phyloP scores from a whole-genome alignment of 2,329 filamentous ascomycete species.

The Keithomyces neogunnii region DNA sequence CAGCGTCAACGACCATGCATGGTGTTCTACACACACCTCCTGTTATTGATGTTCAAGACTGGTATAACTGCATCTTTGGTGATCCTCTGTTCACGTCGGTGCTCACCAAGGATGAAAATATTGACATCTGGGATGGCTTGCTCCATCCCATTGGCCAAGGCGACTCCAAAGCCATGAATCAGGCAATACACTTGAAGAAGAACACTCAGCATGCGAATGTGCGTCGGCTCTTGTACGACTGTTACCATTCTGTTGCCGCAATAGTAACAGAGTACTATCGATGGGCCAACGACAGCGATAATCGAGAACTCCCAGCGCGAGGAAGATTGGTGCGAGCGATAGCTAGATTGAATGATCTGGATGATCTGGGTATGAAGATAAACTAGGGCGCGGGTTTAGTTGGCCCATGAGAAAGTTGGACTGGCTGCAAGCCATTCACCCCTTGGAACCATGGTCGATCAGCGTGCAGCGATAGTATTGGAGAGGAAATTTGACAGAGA shows the following conservation, averaged over 20 bases:
- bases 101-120: conserved; percentile 36
- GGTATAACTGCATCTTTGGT: conserved; percentile 51
- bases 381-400: conserved; percentile 15
- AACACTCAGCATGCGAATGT: conserved; percentile 22
- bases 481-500: not conserved
- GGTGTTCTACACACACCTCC: not conserved
- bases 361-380: conserved; percentile 19
- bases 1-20: not conserved
- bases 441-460: too few relatives aligned
- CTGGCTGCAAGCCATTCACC: conserved; percentile 2
- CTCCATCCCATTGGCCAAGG: conserved; percentile 6
- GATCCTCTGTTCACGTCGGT: conserved; percentile 46
- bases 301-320: conserved; percentile 43
- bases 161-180: not conserved
- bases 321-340: conserved; percentile 40
- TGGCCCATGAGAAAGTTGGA: conserved; percentile 18
- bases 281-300: conserved; percentile 37
- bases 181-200: not conserved
- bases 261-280: conserved; percentile 50
- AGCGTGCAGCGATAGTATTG: not conserved
- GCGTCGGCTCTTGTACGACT: conserved; percentile 47
- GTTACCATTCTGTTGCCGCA: conserved; percentile 44
- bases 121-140: conserved; percentile 41
- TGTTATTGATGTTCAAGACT: conserved; percentile 35
- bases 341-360: conserved; percentile 33